Evolutionary conservation across 1,284 basidiomycete genomes (phyloP), one percentile per base, ranked within the genome.

Genomic region (Wolfiporia cocos): DNA sequence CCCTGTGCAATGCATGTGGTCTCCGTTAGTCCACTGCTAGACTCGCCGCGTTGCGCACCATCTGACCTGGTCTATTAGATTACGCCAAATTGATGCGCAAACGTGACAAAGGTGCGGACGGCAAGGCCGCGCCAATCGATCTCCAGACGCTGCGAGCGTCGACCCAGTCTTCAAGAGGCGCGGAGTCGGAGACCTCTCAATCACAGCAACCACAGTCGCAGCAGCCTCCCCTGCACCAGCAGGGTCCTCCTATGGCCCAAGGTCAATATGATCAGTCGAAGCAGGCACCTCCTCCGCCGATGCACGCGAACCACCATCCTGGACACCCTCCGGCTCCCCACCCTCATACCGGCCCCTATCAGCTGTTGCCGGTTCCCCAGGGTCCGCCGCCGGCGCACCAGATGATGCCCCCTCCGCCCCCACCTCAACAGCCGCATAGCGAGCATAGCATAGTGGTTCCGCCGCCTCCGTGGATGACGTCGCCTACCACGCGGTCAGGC

Each of bases 1-100:
- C 86, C 6, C 59, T 89, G 55, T 89, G 85, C 57, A 89, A 89
- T 57, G 86, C 86, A 34, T 89, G 86, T 62, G 86, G 86, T 23
- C 63, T 89, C 51, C 86, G 85, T 88, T 59, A 60, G 85, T 82
- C 4, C 44, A 21, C 40, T 38, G 32, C n/a, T 49, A 50, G 41
- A 22, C 33, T 50, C 44, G 34, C 32, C n/a, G n/a, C n/a, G 39
- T 39, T 33, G 39, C 24, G 24, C 33, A 43, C 12, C 34, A 35
- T 40, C 43, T 49, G 28, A 42, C 26, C 39, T 31, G 37, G 32
- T 23, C 24, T 34, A 30, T 24, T 46, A 86, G 84, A 87, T 63
- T 87, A 86, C 52, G 85, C 84, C 5, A 87, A 87, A 55, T 69
- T 88, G 21, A 76, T 84, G 68, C 76, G 84, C 37, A 86, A 86